Base-by-base conservation (phyloP, 129 eudicot genomes). In the Flaveria bidentis region DNA sequence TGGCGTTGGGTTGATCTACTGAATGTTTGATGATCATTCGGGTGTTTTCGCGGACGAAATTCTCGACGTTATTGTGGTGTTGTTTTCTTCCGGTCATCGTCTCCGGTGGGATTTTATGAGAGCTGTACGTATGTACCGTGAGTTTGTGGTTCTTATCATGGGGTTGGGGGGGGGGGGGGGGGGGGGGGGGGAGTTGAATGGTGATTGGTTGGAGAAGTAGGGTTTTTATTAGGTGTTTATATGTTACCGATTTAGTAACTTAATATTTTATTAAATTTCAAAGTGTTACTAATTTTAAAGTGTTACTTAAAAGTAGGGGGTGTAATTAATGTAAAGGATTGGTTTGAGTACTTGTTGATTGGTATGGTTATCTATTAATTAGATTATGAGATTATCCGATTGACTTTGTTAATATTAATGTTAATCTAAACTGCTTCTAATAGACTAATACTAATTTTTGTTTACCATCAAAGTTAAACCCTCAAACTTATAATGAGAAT, bases 31-130 rank as follows among this genome's bases (percentile, higher is more conserved):
- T 71, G 20, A 75, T 75, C 47, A 17, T 23, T 55, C 61, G 11
- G 0, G 69, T 0, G 78, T 75, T 75, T 75, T 11, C 17, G 2
- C 78, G 28, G 0, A 46, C 70, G 3, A 74, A 60, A 20, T 46
- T 12, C 6, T 74, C 78, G 5, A 47, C 10, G 18, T 28, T 12
- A 2, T 20, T 17, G 7, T 61, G 1, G 26, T 26, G 47, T 25
- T 20, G 18, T 23, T 3, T 17, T 45, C 3, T 74, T 60, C 25
- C 78, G 23, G 55, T 22, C 78, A 74, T 74, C 17, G 61, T 74
- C 2, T 7, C 44, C 44, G 69, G 16, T 8, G 26, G 4, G 22
- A 23, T 30, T 30, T 0, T 4, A 4, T 30, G 36, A 30, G 36
- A 30, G 36, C 36, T 30, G 4, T 30, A 30, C 36, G 36, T 30